Evolutionary conservation across 2,329 filamentous ascomycete genomes (phyloP).

Genomic region (Colletotrichum sp.): DNA sequence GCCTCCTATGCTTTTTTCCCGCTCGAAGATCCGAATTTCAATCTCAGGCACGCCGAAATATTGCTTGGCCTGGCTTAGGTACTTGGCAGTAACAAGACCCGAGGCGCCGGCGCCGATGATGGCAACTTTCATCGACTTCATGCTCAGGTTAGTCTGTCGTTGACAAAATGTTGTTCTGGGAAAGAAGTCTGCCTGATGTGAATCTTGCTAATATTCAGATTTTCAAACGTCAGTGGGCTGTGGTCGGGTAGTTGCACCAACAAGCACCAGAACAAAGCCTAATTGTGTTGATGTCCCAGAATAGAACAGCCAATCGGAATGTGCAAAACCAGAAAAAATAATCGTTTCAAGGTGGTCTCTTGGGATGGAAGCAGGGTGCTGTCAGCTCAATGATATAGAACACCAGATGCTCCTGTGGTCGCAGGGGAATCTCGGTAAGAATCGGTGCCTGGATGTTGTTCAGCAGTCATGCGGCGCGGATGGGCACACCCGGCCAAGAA

Average conservation of each 20-base stretch:
- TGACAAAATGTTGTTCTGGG: background rate
- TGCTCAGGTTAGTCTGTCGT: background rate
- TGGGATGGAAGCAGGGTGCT: background rate
- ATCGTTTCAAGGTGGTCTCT: background rate
- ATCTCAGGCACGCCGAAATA: slow-evolving; percentile 42
- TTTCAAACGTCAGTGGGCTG: background rate
- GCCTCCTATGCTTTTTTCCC: slow-evolving; percentile 47
- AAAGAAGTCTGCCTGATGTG: background rate
- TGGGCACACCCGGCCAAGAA: background rate
- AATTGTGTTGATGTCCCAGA: background rate
- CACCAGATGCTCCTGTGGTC: background rate
- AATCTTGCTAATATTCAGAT: background rate
- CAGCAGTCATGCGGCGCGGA: background rate
- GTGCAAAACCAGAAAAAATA: background rate
- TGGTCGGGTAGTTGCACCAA: background rate
- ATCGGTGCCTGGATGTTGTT: background rate
- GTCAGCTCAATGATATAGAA: background rate
- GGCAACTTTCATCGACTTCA: slow-evolving; percentile 39
- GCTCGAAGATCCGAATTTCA: slow-evolving; percentile 50
- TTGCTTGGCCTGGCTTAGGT: slow-evolving; percentile 40
- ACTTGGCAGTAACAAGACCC: slow-evolving; percentile 46
- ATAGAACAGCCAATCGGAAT: background rate
- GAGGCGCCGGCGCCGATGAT: slow-evolving; percentile 49
- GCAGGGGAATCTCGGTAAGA: background rate
- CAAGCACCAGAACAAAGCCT: background rate